Evolutionary conservation across 805 yeast species (phyloP), one percentile per base, ranked within the genome.

Genomic region (Saturnispora mendoncae): DNA sequence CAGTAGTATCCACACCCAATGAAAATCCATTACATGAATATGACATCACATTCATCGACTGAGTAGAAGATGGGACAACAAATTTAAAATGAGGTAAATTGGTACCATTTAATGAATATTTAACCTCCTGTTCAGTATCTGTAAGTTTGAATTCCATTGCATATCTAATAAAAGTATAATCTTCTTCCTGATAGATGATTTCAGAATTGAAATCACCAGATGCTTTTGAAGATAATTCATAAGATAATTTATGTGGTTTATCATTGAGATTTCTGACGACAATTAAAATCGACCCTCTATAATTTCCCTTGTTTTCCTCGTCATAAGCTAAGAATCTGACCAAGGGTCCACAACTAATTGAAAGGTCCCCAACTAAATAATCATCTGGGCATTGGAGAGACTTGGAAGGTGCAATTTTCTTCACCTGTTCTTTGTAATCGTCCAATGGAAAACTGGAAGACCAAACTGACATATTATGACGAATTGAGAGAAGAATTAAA

Each of bases 21-120:
- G 95, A 83, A 58, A 87, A 90, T 9, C 97, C 97, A 56, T 88
- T 88, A 64, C 97, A 88, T 2, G 95, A 84, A 59, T 74, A 81
- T 17, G 90, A 80, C 61, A 87, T 71, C 5, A 80, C 71, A 57
- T 87, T 88, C 85, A 86, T 85, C 20, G 87, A 71, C 55, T 78
- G 78, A 2, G 62, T 53, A 1, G 52, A 47, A 0, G 81, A 65
- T 0, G 97, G 96, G 2, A 88, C 53, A 56, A 61, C 84, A 54
- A 88, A 87, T 47, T 76, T 72, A 56, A 69, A 83, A 30, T 69
- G 64, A 4, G 48, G 36, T 33, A 46, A 45, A 38, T 46, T 41
- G n/a, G 60, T 57, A 10, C 58, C 68, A 49, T 83, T 78, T 42
- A 88, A 64, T 3, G 64, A 55, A 56, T 88, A 88, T 41, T 70